phyloP scores from a whole-genome alignment of 2,329 filamentous ascomycete species.

The Nannizzia gypsea region DNA sequence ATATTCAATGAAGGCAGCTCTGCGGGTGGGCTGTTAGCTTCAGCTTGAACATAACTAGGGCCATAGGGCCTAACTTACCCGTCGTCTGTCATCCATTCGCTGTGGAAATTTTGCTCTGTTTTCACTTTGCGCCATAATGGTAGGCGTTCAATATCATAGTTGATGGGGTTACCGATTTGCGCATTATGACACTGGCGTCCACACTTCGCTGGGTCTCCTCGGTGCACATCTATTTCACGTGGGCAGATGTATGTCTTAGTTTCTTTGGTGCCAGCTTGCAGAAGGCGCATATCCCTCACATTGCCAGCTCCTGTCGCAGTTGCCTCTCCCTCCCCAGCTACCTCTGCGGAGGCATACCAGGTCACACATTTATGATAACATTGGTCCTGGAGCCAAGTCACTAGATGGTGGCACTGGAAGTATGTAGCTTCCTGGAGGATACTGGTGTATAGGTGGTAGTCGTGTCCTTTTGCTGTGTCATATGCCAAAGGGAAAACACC shows the following conservation, averaged over 20 bases:
- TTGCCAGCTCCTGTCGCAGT: not conserved
- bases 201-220: not conserved
- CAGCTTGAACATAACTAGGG: not conserved
- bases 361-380: constrained; percentile 9
- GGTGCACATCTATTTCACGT: constrained; percentile 6
- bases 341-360: not conserved
- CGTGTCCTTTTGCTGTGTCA: constrained; percentile 7
- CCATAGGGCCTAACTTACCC: constrained; percentile 7
- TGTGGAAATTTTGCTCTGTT: not conserved
- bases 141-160: constrained; percentile 2
- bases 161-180: not conserved
- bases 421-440: constrained; percentile 10
- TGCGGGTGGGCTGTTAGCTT: not conserved
- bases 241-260: constrained; percentile 9
- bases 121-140: constrained; percentile 1
- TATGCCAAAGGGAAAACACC: constrained; percentile 10
- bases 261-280: not conserved
- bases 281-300: not conserved
- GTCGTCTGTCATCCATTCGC: constrained; percentile 9
- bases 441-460: constrained; percentile 8
- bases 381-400: constrained; percentile 10
- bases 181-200: constrained; percentile 9
- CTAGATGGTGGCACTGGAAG: constrained; percentile 8
- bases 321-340: not conserved
- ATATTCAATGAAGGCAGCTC: not conserved